Evolutionary conservation across 495 filamentous ascomycete species (phyloP).

Genomic region (Immersiella caudata): DNA sequence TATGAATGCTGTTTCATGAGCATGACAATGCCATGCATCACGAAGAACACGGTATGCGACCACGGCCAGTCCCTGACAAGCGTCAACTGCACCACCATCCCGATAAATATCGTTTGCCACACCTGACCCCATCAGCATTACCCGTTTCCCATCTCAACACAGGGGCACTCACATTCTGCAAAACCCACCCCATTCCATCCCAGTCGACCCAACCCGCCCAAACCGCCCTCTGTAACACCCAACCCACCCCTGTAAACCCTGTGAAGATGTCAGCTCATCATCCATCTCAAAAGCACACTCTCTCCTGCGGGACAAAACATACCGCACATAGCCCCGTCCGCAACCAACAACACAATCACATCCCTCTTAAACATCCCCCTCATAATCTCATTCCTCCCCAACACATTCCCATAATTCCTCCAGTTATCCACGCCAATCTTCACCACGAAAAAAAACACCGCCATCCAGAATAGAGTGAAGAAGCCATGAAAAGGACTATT

Average conservation of each 20-base stretch:
- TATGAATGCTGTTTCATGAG: slow-evolving; percentile 82
- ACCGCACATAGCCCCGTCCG: slow-evolving; percentile 68
- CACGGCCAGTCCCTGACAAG: slow-evolving; percentile 73
- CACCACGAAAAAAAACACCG: slow-evolving; percentile 62
- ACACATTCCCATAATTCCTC: slow-evolving; percentile 58
- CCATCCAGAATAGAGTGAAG: slow-evolving; percentile 76
- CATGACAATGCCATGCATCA: slow-evolving; percentile 70
- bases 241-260: slow-evolving; percentile 54
- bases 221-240: slow-evolving; percentile 61
- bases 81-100: slow-evolving; percentile 59
- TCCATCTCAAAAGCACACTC: no score
- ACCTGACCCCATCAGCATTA: slow-evolving; percentile 20
- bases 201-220: slow-evolving; percentile 59
- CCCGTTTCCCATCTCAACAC: neutral
- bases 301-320: slow-evolving; percentile 10
- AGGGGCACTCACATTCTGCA: slow-evolving; percentile 58
- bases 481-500: slow-evolving; percentile 72
- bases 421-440: slow-evolving; percentile 68
- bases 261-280: no score
- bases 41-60: slow-evolving; percentile 71
- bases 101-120: slow-evolving; percentile 67
- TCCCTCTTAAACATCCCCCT: slow-evolving; percentile 67
- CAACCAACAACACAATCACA: slow-evolving; percentile 62
- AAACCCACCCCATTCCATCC: slow-evolving; percentile 65
- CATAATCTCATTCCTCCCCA: slow-evolving; percentile 70